Evolutionary conservation across 176 grass and related monocot genomes (phyloP).

Genomic region (Chrysopogon serrulatus): DNA sequence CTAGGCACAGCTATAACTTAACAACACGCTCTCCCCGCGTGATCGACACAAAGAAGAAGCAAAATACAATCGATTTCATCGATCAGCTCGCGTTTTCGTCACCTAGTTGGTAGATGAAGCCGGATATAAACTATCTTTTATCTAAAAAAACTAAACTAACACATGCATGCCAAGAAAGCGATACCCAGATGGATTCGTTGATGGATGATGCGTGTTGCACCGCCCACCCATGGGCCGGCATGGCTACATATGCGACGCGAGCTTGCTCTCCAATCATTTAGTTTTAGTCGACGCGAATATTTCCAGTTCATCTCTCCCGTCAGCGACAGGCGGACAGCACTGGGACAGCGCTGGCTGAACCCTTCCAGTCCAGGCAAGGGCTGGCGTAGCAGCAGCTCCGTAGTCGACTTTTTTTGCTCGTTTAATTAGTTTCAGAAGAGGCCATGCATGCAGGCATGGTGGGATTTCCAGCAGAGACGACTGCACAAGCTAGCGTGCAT

Average conservation of each 20-base stretch:
- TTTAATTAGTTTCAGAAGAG: too few species aligned
- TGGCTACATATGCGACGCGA: background rate
- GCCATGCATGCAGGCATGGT: too few species aligned
- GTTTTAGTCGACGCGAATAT: conserved; percentile 19
- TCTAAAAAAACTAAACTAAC: too few species aligned
- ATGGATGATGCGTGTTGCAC: too few species aligned
- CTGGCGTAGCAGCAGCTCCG: too few species aligned
- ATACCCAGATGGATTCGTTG: too few species aligned
- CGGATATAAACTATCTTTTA: too few species aligned
- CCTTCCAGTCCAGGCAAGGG: too few species aligned
- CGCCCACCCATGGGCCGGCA: too few species aligned
- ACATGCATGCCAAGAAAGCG: too few species aligned
- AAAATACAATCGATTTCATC: background rate
- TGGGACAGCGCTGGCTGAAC: conserved; percentile 12
- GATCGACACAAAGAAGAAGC: background rate
- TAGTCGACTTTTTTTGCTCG: too few species aligned
- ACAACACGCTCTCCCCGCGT: background rate
- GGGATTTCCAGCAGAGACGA: background rate
- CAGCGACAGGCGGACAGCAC: conserved; percentile 12
- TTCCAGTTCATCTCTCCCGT: conserved; percentile 26
- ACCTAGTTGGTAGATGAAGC: too few species aligned
- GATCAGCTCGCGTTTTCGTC: background rate
- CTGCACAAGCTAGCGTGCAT: background rate
- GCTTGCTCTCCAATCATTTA: background rate
- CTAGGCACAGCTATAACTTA: background rate